Evolutionary conservation across 768 basidiomycete genomes (phyloP), one percentile per base, ranked within the genome.

Genomic region (Agrocybe chaxingu): DNA sequence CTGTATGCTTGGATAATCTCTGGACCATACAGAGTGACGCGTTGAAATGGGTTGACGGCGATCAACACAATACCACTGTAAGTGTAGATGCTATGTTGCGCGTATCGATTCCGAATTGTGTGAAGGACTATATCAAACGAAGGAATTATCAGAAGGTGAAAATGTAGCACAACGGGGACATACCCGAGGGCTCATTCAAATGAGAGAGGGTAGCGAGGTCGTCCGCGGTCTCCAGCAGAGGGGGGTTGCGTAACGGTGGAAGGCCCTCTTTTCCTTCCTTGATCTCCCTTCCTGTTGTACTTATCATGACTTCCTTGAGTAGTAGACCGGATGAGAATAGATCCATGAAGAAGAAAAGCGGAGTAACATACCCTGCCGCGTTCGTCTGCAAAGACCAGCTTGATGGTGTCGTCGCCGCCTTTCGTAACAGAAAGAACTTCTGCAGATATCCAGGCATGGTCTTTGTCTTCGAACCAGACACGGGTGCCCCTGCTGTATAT

Each of bases 61-160:
- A 99, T 97, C 57, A 99, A 82, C 54, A 98, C 96, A 58, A 98
- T 99, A 59, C 97, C 97, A 55, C 92, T 95, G 73, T 98, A 99
- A 31, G 97, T 98, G 65, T 98, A 99, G 61, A 98, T 98, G 66
- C 91, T 92, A 68, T 96, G 96, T 58, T 94, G 89, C 32, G 87
- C 90, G 73, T 99, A 99, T 60, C 96, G 89, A 69, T 95, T 95
- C 34, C 89, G 85, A 60, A 99, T 98, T 40, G 96, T 96, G 65
- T 99, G 95, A 24, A 99, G 78, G 30, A 99, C 96, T 96, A 58
- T 32, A 37, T 31, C 18, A 45, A 51, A 29, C 34, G 47, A 41
- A 45, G 11, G 8, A 32, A 37, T 32, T 37, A 12, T 10, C 18
- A 19, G 4, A 38, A 10, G 8, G 19, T 9, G 34, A 56, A 40